Conservation (phyloP, 345 rosid species). For the Euphorbia lathyris region DNA sequence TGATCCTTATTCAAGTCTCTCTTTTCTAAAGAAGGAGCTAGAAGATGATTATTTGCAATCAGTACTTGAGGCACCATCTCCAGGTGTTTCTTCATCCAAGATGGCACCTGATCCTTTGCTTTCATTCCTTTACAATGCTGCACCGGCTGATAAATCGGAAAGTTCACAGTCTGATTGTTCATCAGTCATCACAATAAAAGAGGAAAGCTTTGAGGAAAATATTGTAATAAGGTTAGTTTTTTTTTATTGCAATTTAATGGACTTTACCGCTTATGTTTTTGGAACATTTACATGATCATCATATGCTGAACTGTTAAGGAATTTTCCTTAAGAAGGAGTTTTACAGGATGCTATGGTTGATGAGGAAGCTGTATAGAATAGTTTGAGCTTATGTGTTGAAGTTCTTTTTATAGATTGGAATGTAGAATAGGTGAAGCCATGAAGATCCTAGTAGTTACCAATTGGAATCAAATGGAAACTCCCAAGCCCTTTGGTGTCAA, state of each 20-base stretch:
- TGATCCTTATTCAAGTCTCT: conserved; percentile 36
- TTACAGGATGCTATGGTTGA: neutral
- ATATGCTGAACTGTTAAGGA: neutral
- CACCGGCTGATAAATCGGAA: conserved; percentile 33
- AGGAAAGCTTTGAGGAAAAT: conserved; percentile 29
- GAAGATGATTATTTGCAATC: conserved; percentile 45
- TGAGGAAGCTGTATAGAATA: neutral
- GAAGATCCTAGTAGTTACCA: too few relatives aligned
- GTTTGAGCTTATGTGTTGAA: neutral
- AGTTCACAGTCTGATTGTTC: conserved; percentile 30
- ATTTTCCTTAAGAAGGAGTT: neutral
- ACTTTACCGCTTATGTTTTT: neutral
- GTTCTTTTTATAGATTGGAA: neutral
- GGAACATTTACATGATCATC: neutral
- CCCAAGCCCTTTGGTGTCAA: neutral
- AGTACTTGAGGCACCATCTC: conserved; percentile 29
- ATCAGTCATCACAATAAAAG: conserved; percentile 26
- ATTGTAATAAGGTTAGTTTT: conserved; percentile 39
- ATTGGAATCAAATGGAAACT: too few relatives aligned
- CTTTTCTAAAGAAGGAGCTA: conserved; percentile 41
- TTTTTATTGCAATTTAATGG: neutral
- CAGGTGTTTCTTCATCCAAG: conserved; percentile 39
- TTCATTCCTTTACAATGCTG: conserved; percentile 49
- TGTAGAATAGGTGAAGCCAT: neutral
- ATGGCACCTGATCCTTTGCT: conserved; percentile 49